Evolutionary conservation across 2,329 filamentous ascomycete species (phyloP).

Genomic region (Lasiodiplodia sp.): DNA sequence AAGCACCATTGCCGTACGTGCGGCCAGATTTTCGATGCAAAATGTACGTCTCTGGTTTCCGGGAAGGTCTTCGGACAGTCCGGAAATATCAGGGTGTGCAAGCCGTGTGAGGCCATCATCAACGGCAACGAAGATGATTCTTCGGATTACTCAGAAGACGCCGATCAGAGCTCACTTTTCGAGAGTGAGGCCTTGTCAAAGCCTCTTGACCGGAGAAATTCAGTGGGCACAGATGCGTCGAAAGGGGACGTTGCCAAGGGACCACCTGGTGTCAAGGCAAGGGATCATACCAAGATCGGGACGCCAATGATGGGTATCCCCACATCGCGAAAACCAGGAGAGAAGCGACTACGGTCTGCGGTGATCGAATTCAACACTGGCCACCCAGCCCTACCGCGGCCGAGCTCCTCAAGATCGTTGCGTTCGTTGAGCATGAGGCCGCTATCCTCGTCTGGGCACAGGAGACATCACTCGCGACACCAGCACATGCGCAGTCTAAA

Average conservation of each 20-base stretch:
- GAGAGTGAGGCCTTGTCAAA: slow-evolving; percentile 38
- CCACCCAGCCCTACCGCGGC: slow-evolving; percentile 78
- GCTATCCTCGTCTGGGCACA: slow-evolving; percentile 79
- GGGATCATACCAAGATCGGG: slow-evolving; percentile 52
- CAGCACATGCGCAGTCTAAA: slow-evolving; percentile 82
- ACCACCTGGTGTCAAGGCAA: slow-evolving; percentile 32
- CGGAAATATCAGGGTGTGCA: slow-evolving; percentile 87
- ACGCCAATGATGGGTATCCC: slow-evolving; percentile 71
- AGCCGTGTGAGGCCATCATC: slow-evolving; percentile 89
- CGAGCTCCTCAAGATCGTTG: slow-evolving; percentile 90
- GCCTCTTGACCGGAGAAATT: slow-evolving; percentile 20
- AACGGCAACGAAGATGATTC: slow-evolving; percentile 89
- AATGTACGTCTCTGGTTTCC: slow-evolving; percentile 90
- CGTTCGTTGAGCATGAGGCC: slow-evolving; percentile 76
- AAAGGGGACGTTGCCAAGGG: slow-evolving; percentile 19
- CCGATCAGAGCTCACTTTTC: slow-evolving; percentile 67
- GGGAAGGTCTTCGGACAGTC: slow-evolving; percentile 87
- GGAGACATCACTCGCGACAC: slow-evolving; percentile 86
- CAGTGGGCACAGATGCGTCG: slow-evolving; percentile 36
- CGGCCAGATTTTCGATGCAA: slow-evolving; percentile 98
- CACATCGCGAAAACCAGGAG: slow-evolving; percentile 69
- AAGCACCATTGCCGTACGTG: slow-evolving; percentile 96
- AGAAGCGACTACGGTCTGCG: slow-evolving; percentile 82
- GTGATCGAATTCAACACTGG: slow-evolving; percentile 84
- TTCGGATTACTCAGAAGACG: slow-evolving; percentile 87